phyloP scores from a whole-genome alignment of 2,329 filamentous ascomycete species.

The Decorospora gaudefroyi region DNA sequence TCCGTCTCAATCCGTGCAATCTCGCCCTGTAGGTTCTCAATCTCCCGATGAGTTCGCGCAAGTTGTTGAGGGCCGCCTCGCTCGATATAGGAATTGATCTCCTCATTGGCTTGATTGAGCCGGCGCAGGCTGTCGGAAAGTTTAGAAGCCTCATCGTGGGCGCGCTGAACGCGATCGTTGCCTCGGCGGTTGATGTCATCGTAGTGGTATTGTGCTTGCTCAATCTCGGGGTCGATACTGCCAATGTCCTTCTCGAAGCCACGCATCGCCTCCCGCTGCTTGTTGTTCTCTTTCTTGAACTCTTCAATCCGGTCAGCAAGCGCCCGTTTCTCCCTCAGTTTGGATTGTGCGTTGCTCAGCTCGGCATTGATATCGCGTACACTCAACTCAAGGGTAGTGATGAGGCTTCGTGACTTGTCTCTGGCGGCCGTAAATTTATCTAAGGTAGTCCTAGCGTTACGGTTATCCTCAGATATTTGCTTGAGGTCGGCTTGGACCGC shows the following conservation, averaged over 20 bases:
- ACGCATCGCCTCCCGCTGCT: constrained; percentile 72
- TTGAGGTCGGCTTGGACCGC: constrained; percentile 81
- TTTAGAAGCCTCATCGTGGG: constrained; percentile 71
- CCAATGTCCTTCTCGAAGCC: constrained; percentile 74
- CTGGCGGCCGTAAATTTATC: constrained; percentile 69
- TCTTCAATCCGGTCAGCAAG: constrained; percentile 73
- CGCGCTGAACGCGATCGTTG: constrained; percentile 70
- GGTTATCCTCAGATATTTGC: constrained; percentile 67
- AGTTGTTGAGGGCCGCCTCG: constrained; percentile 75
- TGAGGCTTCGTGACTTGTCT: constrained; percentile 69
- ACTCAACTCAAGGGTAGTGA: constrained; percentile 75
- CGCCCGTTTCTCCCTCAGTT: constrained; percentile 79
- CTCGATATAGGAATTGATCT: constrained; percentile 79
- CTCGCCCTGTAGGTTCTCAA: constrained; percentile 68
- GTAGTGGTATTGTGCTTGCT: constrained; percentile 73
- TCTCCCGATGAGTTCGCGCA: constrained; percentile 68
- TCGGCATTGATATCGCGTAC: constrained; percentile 74
- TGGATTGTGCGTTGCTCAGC: constrained; percentile 69
- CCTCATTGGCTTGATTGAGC: constrained; percentile 72
- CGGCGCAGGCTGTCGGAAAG: constrained; percentile 76
- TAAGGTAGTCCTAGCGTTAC: constrained; percentile 65
- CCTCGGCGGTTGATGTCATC: constrained; percentile 76
- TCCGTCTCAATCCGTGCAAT: constrained; percentile 70
- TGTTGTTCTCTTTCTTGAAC: constrained; percentile 67
- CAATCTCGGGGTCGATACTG: constrained; percentile 73